Conservation (phyloP, 1,284 basidiomycete species). For the Cutaneotrichosporon mucoides region DNA sequence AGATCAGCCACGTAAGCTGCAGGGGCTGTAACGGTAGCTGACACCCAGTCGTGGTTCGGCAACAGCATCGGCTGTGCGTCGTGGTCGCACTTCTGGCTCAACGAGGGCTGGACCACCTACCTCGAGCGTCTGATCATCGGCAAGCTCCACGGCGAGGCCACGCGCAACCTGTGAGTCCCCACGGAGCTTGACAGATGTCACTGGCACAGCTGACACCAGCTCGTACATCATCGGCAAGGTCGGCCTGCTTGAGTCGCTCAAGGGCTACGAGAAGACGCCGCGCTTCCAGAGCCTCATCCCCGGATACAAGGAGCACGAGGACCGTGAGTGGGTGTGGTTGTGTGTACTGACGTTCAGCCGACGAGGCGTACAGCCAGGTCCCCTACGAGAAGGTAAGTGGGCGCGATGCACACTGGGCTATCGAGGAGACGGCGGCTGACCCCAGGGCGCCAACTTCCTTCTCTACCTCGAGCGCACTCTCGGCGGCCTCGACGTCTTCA, state of each 20-base stretch:
- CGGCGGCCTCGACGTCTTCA: slow-evolving; percentile 79
- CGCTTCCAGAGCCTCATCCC: slow-evolving; percentile 78
- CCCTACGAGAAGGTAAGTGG: slow-evolving; percentile 63
- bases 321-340: slow-evolving; percentile 18
- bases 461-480: slow-evolving; percentile 67
- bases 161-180: slow-evolving; percentile 61
- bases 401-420: too few relatives aligned
- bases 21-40: slow-evolving; percentile 14
- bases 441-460: slow-evolving; percentile 64
- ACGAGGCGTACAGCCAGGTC: slow-evolving; percentile 67
- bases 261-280: slow-evolving; percentile 53
- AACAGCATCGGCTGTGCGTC: slow-evolving; percentile 60
- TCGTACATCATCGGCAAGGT: slow-evolving; percentile 54
- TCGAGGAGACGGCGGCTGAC: slow-evolving; percentile 4
- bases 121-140: slow-evolving; percentile 74
- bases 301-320: slow-evolving; percentile 60
- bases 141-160: slow-evolving; percentile 67
- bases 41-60: slow-evolving; percentile 72
- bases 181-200: too few relatives aligned
- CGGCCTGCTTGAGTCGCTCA: slow-evolving; percentile 67
- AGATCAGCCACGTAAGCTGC: slow-evolving; percentile 47
- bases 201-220: slow-evolving; percentile 23
- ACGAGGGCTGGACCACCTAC: slow-evolving; percentile 91
- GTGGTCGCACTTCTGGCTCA: slow-evolving; percentile 79
- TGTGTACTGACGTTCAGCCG: slow-evolving; percentile 52